Conservation (phyloP, 331 rosid genomes). For the Ulmus americana region DNA sequence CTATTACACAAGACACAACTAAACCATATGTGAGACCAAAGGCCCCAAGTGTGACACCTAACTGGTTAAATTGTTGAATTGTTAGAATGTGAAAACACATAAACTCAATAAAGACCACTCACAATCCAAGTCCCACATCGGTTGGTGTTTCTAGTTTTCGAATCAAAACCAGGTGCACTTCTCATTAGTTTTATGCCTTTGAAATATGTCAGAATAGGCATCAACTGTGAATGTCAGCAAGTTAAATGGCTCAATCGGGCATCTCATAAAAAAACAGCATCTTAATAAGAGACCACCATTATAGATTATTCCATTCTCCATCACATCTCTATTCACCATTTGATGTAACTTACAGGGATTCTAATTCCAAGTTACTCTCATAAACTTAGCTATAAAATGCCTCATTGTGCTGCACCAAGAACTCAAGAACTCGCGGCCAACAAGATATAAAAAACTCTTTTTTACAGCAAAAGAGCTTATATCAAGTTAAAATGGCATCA, state of each 20-base stretch:
- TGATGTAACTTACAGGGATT: constrained; percentile 7
- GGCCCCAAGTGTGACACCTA: not conserved
- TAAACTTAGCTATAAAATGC: constrained; percentile 41
- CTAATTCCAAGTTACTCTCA: constrained; percentile 11
- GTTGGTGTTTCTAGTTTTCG: not conserved
- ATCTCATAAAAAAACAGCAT: constrained; percentile 25
- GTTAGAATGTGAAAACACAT: not conserved
- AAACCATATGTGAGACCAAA: not conserved
- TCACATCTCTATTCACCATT: constrained; percentile 16
- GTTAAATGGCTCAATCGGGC: constrained; percentile 9
- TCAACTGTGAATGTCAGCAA: constrained; percentile 7
- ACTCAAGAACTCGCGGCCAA: constrained; percentile 29
- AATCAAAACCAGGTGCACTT: not conserved
- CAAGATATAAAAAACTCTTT: constrained; percentile 7
- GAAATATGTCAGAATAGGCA: constrained; percentile 18
- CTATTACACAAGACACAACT: too few species aligned
- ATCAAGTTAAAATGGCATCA: constrained; percentile 47
- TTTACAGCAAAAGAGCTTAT: constrained; percentile 13
- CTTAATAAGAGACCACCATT: constrained; percentile 15
- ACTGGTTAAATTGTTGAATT: not conserved
- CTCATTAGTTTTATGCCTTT: not conserved
- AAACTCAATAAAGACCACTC: not conserved
- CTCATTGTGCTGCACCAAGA: constrained; percentile 8
- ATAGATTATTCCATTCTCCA: constrained; percentile 14
- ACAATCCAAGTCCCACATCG: not conserved